Percentiles rank a stretch among this genome's conserved stretches.
Evolutionary conservation across 257 asterid species (phyloP).

Genomic region (Solanum corneliomulleri): DNA sequence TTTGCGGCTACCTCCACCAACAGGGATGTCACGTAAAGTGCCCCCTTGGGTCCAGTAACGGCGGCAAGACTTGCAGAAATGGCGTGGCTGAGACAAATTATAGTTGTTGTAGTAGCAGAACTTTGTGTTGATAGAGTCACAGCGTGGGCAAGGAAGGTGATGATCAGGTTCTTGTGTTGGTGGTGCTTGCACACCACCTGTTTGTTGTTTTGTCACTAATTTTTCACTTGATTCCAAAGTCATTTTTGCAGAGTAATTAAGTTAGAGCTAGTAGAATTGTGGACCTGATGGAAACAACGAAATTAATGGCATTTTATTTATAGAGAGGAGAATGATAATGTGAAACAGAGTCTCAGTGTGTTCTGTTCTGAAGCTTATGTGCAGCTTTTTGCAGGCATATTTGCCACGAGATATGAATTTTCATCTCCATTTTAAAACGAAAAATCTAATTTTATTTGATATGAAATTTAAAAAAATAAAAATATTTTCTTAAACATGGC

Average conservation of each 20-base stretch:
- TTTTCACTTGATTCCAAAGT: background rate
- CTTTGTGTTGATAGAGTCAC: background rate
- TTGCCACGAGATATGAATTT: background rate
- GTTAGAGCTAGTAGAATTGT: background rate
- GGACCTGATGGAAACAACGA: background rate
- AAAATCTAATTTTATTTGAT: too few relatives aligned
- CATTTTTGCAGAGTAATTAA: background rate
- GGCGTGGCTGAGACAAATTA: background rate
- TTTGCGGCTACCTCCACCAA: background rate
- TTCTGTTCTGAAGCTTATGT: background rate
- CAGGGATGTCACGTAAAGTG: background rate
- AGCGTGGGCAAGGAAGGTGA: background rate
- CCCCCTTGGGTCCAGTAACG: background rate
- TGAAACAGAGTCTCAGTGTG: too few relatives aligned
- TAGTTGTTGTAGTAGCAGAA: background rate
- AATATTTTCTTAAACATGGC: fast-evolving
- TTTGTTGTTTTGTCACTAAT: background rate
- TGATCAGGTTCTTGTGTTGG: background rate
- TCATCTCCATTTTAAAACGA: too few relatives aligned
- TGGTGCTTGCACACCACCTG: background rate
- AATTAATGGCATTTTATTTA: background rate
- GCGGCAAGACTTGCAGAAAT: background rate
- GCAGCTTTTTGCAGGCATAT: background rate
- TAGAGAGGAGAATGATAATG: background rate
- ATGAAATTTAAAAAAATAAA: too few relatives aligned